Base-by-base conservation (phyloP, 164 flowering plant genomes). In the Liriodendron chinense region DNA sequence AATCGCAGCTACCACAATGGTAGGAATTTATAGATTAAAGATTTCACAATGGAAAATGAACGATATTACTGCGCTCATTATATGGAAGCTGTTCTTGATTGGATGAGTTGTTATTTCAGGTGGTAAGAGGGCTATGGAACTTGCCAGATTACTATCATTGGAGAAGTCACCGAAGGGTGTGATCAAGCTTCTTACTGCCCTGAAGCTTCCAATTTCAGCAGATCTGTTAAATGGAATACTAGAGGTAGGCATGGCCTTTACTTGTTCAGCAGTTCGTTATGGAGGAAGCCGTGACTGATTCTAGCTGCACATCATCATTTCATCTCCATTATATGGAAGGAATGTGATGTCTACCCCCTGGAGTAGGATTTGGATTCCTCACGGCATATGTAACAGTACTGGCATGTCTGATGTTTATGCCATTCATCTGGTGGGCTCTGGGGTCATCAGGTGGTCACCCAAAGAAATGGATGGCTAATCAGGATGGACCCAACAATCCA, bases 1-100 rank as follows among this genome's bases (percentile, higher is more conserved):
- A 28, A 94, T 96, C 78, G 93, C 89, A 86, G 93, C 34, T 96
- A 97, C 84, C 94, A 98, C 87, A 94, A 89, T 68, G 90, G 99
- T 96, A 65, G 85, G 86, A 43, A 57, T 67, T 68, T 74, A 4
- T 26, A 18, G 26, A 21, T 73, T 61, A 48, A 53, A 68, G 24
- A 53, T 53, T 53, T 53, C 59, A 53, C 13, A 8, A 16, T 16
- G 18, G 59, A 53, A 53, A 16, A 16, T 53, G 59, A 16, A 53
- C 18, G 20, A 16, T 16, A 2, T 53, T 53, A 3, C 13, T 16
- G 18, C 57, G 43, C 43, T 34, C 43, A 34, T 34, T 6, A 34
- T 34, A 34, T 34, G 43, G 12, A 43, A 16, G 25, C 24, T 25
- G 47, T 69, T 50, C 48, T 62, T 59, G 53, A 16, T 43, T 47